Conservation (phyloP, 371 early-diverging fungal species). For the Lichtheimia corymbifera region DNA sequence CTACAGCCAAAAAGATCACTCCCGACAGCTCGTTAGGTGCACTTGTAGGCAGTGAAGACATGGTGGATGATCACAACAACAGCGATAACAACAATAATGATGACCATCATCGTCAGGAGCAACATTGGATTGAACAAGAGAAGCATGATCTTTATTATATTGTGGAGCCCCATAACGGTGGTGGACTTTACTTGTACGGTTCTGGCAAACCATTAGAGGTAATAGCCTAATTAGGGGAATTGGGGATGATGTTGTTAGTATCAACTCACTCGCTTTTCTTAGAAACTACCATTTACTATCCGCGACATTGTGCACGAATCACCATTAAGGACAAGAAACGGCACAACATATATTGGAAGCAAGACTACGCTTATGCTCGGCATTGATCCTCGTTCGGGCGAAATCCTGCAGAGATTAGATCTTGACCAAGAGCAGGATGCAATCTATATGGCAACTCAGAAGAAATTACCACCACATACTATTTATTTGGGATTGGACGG, state of each 20-base stretch:
- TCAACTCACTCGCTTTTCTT: slow-evolving; percentile 5
- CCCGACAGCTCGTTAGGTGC: background rate
- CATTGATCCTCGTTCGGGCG: slow-evolving; percentile 71
- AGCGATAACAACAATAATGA: background rate
- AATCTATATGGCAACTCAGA: slow-evolving; percentile 21
- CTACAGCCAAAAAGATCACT: background rate
- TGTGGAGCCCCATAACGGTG: slow-evolving; percentile 79
- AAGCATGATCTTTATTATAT: slow-evolving; percentile 54
- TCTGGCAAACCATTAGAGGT: slow-evolving; percentile 61
- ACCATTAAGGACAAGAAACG: slow-evolving; percentile 59
- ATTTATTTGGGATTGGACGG: slow-evolving; percentile 46
- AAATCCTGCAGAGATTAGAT: slow-evolving; percentile 56
- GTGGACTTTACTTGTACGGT: slow-evolving; percentile 68
- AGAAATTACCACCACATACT: slow-evolving; percentile 30
- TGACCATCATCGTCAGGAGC: too few species aligned
- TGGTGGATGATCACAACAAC: background rate
- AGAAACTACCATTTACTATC: slow-evolving; percentile 76
- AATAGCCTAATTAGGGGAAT: slow-evolving; percentile 3
- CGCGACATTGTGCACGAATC: slow-evolving; percentile 65
- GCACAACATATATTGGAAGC: slow-evolving; percentile 67
- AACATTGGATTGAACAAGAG: too few species aligned
- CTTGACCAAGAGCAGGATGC: slow-evolving; percentile 33
- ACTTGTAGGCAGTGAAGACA: background rate
- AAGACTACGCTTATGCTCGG: slow-evolving; percentile 70
- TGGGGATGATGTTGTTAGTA: too few species aligned